Percentiles rank a stretch among this genome's conserved stretches.
phyloP scores from a whole-genome alignment of 2,329 filamentous ascomycete species.

The Aspergillus terreus region DNA sequence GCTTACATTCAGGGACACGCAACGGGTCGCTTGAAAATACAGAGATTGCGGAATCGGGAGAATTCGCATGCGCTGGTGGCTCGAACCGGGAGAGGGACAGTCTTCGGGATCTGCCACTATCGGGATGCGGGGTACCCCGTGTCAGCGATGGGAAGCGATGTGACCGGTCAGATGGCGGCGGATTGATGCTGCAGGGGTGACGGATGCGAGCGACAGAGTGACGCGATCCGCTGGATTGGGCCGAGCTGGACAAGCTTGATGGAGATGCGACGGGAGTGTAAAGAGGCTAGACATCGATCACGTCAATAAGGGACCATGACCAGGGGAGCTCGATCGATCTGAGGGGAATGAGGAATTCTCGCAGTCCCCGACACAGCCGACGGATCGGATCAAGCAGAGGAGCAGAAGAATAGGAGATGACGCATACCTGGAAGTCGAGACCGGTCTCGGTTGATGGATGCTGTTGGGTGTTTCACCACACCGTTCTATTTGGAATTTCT shows the following conservation, averaged over 20 bases:
- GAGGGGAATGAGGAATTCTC: background rate
- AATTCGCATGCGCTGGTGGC: background rate
- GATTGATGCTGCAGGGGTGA: background rate
- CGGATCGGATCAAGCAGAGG: background rate
- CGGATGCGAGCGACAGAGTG: background rate
- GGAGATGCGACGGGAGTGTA: background rate
- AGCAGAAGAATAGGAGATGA: background rate
- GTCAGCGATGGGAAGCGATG: slow-evolving; percentile 1
- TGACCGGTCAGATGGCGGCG: background rate
- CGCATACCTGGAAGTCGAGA: background rate
- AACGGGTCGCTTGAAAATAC: background rate
- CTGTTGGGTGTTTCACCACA: background rate
- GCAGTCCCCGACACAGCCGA: background rate
- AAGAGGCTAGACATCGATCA: background rate
- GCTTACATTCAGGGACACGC: slow-evolving; percentile 5
- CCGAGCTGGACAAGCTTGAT: background rate
- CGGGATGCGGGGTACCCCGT: slow-evolving; percentile 6
- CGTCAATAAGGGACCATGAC: background rate
- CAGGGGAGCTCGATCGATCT: background rate
- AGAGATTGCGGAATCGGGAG: background rate
- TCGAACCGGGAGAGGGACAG: background rate
- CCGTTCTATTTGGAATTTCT: background rate
- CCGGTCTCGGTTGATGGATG: background rate
- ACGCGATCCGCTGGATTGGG: background rate
- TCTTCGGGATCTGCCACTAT: background rate